Base-by-base conservation (phyloP, 495 filamentous ascomycete species). In the Penicillium lagena region DNA sequence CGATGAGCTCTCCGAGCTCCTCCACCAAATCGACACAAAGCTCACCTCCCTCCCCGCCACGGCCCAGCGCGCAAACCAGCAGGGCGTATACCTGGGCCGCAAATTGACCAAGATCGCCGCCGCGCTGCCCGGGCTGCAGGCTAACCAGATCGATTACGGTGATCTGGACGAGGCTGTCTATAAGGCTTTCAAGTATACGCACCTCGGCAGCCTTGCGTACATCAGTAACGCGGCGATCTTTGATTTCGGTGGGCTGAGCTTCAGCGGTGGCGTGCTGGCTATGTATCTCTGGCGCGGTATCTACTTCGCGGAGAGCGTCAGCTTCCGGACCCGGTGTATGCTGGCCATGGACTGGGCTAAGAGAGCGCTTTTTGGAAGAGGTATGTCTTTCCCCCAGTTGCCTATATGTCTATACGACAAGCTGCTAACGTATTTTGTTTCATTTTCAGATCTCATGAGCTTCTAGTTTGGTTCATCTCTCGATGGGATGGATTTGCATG, bases 261-360 rank as follows among this genome's bases (percentile, higher is more conserved):
- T 95, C 46, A 79, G 77, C 1, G 94, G 94, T 22, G 94, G 94
- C 2, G 60, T 99, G 44, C 71, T 96, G 73, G 93, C 89, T 9
- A 90, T 97, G 54, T 99, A 99, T 66, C 78, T 95, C 42, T 99
- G 94, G 94, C 71, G 90, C 36, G 91, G 89, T 53, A 83, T 96
- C 29, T 99, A 99, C 67, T 97, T 99, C 67, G 90, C 94, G 13
- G 87, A 99, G 76, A 95, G 90, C 65, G 94, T 99, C 35, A 95
- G 89, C 60, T 75, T 96, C 39, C 70, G 94, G 58, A 99, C 94
- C 35, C 76, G 93, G 43, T 74, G 89, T 51, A 64, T 99, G 63
- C 68, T 99, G 72, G 90, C 89, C 1, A 97, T 99, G 94, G 94
- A 99, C 68, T 99, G 94, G 94, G 81, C 75, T 9, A 99, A 97